These are phyloP conservation scores for Trichomonascaceae sp. DNA, from an alignment of 1,139 yeast genomes.

Conservation along the genomic window DNA sequence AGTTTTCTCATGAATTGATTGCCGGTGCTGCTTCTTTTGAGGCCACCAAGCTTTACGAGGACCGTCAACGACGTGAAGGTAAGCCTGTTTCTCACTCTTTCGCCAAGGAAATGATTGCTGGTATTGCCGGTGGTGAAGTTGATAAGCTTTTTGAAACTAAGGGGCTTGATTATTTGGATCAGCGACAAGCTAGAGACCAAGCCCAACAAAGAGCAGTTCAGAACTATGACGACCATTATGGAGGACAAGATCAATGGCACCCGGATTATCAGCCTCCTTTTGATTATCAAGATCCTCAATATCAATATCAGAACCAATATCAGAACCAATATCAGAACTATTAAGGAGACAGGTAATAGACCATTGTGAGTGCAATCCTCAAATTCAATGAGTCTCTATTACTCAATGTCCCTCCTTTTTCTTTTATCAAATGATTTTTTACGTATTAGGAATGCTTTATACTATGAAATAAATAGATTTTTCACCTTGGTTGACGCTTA, in stretches of 20 bases:
- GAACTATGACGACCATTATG: conserved; percentile 28
- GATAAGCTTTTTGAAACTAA: conserved; percentile 30
- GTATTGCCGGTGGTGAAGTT: conserved; percentile 30
- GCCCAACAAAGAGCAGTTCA: conserved; percentile 21
- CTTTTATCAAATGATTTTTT: background rate
- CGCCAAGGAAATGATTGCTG: conserved; percentile 29
- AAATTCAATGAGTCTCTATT: too few relatives aligned
- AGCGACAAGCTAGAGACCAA: conserved; percentile 36
- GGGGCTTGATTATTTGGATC: conserved; percentile 27
- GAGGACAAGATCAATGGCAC: conserved; percentile 24
- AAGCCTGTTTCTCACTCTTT: conserved; percentile 24
- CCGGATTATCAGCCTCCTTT: conserved; percentile 21
- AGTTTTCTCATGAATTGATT: conserved; percentile 27
- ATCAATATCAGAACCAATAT: conserved; percentile 9
- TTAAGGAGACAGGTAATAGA: too few relatives aligned
- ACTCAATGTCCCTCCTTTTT: too few relatives aligned
- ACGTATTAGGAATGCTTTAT: background rate
- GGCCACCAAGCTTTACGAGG: conserved; percentile 25
- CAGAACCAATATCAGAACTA: conserved; percentile 2
- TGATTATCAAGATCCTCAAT: conserved; percentile 14
- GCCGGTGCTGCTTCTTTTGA: conserved; percentile 31
- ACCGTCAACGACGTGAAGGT: conserved; percentile 27
- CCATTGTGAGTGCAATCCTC: background rate
- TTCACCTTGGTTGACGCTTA: conserved; percentile 1
- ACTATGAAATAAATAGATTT: background rate